A percentile compares a stretch with the other conserved stretches of the same genome.
These are phyloP conservation scores for Penicillium atrosanguineum DNA, from an alignment of 495 filamentous ascomycete genomes.

Conservation along the genomic window DNA sequence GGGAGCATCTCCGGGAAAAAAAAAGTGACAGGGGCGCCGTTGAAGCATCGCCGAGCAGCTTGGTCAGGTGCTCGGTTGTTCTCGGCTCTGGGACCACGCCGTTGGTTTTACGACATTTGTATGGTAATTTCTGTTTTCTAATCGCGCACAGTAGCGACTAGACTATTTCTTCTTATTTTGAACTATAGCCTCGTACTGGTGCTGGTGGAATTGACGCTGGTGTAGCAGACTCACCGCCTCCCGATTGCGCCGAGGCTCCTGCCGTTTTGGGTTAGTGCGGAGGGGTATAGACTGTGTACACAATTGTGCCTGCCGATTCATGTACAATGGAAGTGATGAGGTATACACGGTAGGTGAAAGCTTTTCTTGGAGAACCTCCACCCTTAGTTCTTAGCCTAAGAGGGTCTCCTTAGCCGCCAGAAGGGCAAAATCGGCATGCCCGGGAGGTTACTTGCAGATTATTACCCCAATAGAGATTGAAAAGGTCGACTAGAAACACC, in stretches of 20 bases:
- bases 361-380: too few relatives aligned
- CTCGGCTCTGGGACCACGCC: not conserved
- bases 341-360: slow-evolving; percentile 7
- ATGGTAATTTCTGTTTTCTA: too few relatives aligned
- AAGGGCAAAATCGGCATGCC: too few relatives aligned
- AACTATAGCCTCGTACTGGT: not conserved
- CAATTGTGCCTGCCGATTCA: too few relatives aligned
- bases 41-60: too few relatives aligned
- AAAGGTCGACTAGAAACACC: too few relatives aligned
- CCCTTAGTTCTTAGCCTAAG: too few relatives aligned
- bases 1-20: slow-evolving; percentile 27
- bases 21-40: not conserved
- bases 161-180: not conserved
- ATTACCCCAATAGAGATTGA: too few relatives aligned
- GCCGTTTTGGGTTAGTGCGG: slow-evolving; percentile 19
- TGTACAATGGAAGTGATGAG: slow-evolving; percentile 3
- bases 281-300: not conserved
- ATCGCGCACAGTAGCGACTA: not conserved
- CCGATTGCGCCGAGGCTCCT: slow-evolving; percentile 15
- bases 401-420: too few relatives aligned
- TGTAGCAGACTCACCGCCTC: slow-evolving; percentile 14
- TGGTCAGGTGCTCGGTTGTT: slow-evolving; percentile 4
- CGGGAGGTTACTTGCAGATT: too few relatives aligned
- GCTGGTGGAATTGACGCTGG: slow-evolving; percentile 2
- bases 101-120: not conserved